A percentile compares a stretch with the other conserved stretches of the same genome.
Conservation (phyloP, 345 rosid species). For the Anacardium occidentale region DNA sequence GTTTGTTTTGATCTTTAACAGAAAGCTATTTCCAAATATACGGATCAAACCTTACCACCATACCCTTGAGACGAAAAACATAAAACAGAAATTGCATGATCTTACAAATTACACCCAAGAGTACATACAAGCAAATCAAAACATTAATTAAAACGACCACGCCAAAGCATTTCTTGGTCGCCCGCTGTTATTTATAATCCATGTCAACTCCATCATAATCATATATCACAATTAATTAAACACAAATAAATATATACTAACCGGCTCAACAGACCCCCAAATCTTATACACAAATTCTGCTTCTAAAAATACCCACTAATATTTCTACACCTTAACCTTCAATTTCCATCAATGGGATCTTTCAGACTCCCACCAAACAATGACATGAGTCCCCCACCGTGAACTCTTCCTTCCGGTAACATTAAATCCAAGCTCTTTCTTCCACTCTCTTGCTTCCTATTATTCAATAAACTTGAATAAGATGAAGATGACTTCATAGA, state of each 20-base stretch:
- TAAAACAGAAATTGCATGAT: neutral
- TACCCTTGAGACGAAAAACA: too few relatives aligned
- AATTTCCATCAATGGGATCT: constrained; percentile 54
- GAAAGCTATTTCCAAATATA: too few relatives aligned
- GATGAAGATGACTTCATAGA: constrained; percentile 73
- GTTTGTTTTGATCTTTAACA: too few relatives aligned
- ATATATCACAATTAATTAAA: neutral
- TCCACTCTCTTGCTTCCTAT: constrained; percentile 42
- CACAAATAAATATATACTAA: constrained; percentile 5
- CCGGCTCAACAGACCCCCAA: constrained; percentile 10
- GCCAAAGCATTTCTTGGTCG: too few relatives aligned
- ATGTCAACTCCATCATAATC: too few relatives aligned
- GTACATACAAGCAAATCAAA: neutral
- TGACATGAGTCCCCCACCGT: constrained; percentile 92
- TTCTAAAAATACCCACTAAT: constrained; percentile 10
- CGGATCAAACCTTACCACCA: too few relatives aligned
- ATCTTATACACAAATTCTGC: constrained; percentile 34
- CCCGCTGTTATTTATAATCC: neutral
- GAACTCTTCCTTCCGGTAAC: constrained; percentile 97
- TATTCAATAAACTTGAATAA: constrained; percentile 29
- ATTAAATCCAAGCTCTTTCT: constrained; percentile 44
- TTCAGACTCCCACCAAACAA: constrained; percentile 69
- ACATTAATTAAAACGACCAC: neutral
- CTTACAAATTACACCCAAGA: neutral
- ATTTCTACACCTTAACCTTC: constrained; percentile 24